Evolutionary conservation across 1,284 basidiomycete genomes (phyloP).

Genomic region (Sphagnurus paluster): DNA sequence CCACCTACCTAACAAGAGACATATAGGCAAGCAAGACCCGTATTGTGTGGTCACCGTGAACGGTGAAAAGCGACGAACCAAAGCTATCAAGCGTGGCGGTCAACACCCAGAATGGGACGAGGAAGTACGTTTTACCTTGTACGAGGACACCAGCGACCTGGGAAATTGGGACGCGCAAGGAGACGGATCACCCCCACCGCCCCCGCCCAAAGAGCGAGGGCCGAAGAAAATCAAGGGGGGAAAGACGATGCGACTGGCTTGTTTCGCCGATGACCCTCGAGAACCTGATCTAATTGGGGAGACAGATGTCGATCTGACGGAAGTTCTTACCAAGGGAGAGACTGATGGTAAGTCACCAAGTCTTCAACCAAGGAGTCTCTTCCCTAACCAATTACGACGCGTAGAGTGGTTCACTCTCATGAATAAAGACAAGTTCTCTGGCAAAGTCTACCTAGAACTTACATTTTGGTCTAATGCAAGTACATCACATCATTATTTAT

Average conservation of each 20-base stretch:
- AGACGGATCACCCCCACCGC: conserved; percentile 58
- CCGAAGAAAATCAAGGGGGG: conserved; percentile 52
- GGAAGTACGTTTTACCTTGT: conserved; percentile 92
- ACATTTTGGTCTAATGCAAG: conserved; percentile 95
- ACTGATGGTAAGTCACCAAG: conserved; percentile 77
- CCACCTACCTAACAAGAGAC: conserved; percentile 90
- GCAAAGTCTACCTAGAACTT: conserved; percentile 91
- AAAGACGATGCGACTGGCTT: conserved; percentile 78
- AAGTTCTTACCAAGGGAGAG: conserved; percentile 92
- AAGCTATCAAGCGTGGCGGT: conserved; percentile 92
- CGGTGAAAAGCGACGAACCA: conserved; percentile 82
- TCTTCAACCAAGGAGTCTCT: conserved; percentile 3
- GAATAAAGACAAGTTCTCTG: conserved; percentile 90
- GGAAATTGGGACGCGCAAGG: conserved; percentile 49
- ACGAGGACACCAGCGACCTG: conserved; percentile 76
- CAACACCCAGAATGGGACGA: conserved; percentile 99
- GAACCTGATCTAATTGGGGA: conserved; percentile 98
- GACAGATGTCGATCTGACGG: conserved; percentile 82
- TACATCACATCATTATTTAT: conserved; percentile 21
- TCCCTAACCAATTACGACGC: conserved; percentile 9
- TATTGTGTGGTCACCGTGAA: conserved; percentile 85
- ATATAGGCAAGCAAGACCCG: conserved; percentile 98
- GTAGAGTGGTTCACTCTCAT: conserved; percentile 92
- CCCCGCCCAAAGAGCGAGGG: conserved; percentile 54
- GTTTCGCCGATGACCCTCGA: conserved; percentile 93